Evolutionary conservation across 345 rosid genomes (phyloP).

Genomic region (Eucalyptus urophylla): DNA sequence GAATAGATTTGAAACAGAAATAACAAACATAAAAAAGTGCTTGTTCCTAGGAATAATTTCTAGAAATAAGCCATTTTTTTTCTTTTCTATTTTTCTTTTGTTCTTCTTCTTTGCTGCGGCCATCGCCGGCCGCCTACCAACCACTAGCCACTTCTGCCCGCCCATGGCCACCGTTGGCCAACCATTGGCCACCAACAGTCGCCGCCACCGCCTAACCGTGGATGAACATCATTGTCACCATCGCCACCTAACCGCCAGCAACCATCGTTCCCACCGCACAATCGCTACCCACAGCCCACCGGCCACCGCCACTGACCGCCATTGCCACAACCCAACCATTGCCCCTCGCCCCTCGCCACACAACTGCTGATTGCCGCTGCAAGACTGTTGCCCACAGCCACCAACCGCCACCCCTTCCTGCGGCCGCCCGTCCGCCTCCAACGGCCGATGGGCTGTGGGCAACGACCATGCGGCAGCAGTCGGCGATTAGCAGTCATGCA

Average conservation of each 20-base stretch:
- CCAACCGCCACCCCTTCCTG: too few species aligned
- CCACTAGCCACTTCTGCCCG: fast-evolving
- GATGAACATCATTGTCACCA: fast-evolving
- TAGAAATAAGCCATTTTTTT: too few species aligned
- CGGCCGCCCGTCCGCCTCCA: fast-evolving
- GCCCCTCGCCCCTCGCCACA: fast-evolving
- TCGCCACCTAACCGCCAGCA: fast-evolving
- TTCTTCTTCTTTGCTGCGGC: too few species aligned
- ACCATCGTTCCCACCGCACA: fast-evolving
- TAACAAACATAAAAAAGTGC: too few species aligned
- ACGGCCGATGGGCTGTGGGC: fast-evolving
- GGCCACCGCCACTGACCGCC: fast-evolving
- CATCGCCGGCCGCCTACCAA: fast-evolving
- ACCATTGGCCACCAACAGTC: fast-evolving
- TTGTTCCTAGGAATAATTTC: too few species aligned
- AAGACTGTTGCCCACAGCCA: fast-evolving
- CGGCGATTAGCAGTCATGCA: fast-evolving
- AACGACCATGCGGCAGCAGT: fast-evolving
- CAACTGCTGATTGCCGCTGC: fast-evolving
- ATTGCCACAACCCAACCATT: fast-evolving
- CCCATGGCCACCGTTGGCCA: too few species aligned
- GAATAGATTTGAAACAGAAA: too few species aligned
- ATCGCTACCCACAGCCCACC: fast-evolving
- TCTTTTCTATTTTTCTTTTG: too few species aligned
- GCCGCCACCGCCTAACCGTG: fast-evolving